A percentile compares a stretch with the other conserved stretches of the same genome.
Conservation (phyloP, 306 rosid species). For the Trifolium repens region DNA sequence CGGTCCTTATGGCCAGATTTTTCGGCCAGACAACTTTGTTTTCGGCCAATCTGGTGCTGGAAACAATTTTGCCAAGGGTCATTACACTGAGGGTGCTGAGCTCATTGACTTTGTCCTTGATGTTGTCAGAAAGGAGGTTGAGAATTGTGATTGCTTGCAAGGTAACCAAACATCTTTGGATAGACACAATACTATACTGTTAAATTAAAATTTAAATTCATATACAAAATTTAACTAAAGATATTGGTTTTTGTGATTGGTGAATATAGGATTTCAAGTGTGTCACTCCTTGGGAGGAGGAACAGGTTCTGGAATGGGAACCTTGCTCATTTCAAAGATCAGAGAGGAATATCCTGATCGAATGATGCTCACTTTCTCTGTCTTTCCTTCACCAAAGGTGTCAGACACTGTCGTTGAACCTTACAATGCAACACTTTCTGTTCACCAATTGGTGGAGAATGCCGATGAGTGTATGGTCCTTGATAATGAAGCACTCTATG, state of each 20-base stretch:
- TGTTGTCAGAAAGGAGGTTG: slow-evolving; percentile 56
- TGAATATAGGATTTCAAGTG: slow-evolving; percentile 57
- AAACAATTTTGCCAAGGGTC: slow-evolving; percentile 72
- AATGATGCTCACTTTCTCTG: slow-evolving; percentile 30
- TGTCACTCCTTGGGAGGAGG: slow-evolving; percentile 90
- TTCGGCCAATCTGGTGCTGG: slow-evolving; percentile 80
- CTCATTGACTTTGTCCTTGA: slow-evolving; percentile 57
- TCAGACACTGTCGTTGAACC: slow-evolving; percentile 88
- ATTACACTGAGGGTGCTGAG: slow-evolving; percentile 63
- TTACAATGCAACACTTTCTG: slow-evolving; percentile 79
- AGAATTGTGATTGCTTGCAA: slow-evolving; percentile 59
- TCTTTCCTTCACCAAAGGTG: slow-evolving; percentile 33
- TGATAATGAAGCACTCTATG: slow-evolving; percentile 27
- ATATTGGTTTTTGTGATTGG: slow-evolving; percentile 3
- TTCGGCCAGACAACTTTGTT: slow-evolving; percentile 72
- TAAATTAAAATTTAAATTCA: neutral
- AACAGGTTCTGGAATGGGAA: slow-evolving; percentile 93
- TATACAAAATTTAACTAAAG: neutral
- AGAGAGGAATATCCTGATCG: slow-evolving; percentile 25
- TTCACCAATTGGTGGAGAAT: slow-evolving; percentile 79
- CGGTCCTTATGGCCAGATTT: slow-evolving; percentile 72
- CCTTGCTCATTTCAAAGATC: slow-evolving; percentile 67
- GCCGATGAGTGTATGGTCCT: slow-evolving; percentile 75
- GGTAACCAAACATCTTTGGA: neutral
- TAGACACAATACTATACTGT: neutral